Conservation (phyloP, 306 rosid genomes). For the Prinsepia uniflora region DNA sequence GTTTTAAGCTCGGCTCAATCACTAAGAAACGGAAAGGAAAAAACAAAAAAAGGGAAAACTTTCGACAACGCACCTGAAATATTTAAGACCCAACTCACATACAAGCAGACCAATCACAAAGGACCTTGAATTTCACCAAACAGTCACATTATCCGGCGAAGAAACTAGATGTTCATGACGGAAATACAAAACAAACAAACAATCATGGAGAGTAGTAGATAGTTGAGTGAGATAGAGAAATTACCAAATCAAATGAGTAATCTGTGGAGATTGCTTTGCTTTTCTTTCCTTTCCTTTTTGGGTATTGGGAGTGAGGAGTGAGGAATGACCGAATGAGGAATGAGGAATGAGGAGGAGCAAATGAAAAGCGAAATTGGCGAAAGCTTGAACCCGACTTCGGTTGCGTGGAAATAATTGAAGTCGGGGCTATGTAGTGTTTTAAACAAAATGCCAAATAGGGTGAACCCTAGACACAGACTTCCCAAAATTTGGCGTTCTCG, state of each 20-base stretch:
- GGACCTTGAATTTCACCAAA: conserved; percentile 1
- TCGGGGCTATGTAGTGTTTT: background rate
- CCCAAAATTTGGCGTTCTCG: background rate
- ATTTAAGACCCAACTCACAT: background rate
- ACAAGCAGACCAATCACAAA: background rate
- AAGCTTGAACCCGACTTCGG: conserved; percentile 2
- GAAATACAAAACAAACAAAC: background rate
- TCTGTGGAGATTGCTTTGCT: background rate
- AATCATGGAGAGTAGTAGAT: background rate
- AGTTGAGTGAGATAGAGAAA: conserved; percentile 1
- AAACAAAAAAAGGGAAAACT: background rate
- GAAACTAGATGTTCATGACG: background rate
- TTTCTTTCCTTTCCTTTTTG: background rate
- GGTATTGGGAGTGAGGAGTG: too few relatives aligned
- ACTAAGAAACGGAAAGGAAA: background rate
- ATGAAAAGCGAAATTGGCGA: background rate
- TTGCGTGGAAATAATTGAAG: background rate
- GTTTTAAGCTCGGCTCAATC: conserved; percentile 4
- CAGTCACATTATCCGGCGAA: background rate
- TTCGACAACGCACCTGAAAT: background rate
- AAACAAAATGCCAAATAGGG: background rate
- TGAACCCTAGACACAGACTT: background rate
- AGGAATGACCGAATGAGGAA: too few relatives aligned
- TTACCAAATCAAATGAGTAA: conserved; percentile 6
- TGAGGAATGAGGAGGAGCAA: background rate